A percentile compares a stretch with the other conserved stretches of the same genome.
Conservation (phyloP, 2,329 filamentous ascomycete genomes). For the Scytalidium sp. region DNA sequence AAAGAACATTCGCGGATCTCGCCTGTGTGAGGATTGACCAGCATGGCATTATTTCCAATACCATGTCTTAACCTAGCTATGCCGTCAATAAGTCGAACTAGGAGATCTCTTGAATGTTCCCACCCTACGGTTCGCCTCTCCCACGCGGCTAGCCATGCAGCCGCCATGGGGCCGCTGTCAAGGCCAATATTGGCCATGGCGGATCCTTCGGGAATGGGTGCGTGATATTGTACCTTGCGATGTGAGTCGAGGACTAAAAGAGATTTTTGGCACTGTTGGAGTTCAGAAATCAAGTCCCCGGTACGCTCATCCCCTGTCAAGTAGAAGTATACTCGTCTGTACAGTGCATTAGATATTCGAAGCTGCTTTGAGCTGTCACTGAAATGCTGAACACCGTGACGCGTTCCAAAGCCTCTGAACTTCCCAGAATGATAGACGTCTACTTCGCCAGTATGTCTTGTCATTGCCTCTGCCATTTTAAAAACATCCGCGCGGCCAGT, state of each 20-base stretch:
- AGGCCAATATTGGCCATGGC: slow-evolving; percentile 53
- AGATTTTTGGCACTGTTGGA: slow-evolving; percentile 50
- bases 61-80: slow-evolving; percentile 55
- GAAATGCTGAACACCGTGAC: slow-evolving; percentile 62
- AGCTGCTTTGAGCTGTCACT: slow-evolving; percentile 60
- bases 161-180: slow-evolving; percentile 46
- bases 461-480: slow-evolving; percentile 53
- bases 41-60: slow-evolving; percentile 53
- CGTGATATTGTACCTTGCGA: slow-evolving; percentile 54
- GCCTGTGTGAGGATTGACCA: slow-evolving; percentile 48
- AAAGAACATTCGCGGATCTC: slow-evolving; percentile 50
- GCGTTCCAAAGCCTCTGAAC: slow-evolving; percentile 57
- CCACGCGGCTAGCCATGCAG: slow-evolving; percentile 58
- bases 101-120: slow-evolving; percentile 48
- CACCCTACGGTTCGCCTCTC: slow-evolving; percentile 52
- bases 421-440: slow-evolving; percentile 59
- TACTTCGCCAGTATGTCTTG: slow-evolving; percentile 57
- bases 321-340: slow-evolving; percentile 52
- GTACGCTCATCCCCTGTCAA: slow-evolving; percentile 16
- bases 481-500: slow-evolving; percentile 56
- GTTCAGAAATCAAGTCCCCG: slow-evolving; percentile 16
- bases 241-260: slow-evolving; percentile 53
- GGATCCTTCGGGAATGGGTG: slow-evolving; percentile 36
- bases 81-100: slow-evolving; percentile 44
- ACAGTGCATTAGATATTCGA: slow-evolving; percentile 56